These are phyloP conservation scores for Trametes pubescens DNA, from an alignment of 1,284 basidiomycete genomes.

Conservation along the genomic window DNA sequence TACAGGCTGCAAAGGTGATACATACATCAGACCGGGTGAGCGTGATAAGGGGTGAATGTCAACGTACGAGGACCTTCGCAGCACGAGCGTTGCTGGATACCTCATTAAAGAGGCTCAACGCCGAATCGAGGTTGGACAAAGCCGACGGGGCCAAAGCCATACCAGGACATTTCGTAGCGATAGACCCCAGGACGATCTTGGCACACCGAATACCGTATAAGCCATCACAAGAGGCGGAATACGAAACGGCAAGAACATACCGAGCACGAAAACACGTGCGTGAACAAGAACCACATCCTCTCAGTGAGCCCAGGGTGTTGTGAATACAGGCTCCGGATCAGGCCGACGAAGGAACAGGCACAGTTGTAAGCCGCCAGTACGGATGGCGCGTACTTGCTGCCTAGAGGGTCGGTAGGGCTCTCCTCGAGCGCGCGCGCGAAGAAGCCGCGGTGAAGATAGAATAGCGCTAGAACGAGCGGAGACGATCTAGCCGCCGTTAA, in stretches of 20 bases:
- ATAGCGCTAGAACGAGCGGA: conserved; percentile 54
- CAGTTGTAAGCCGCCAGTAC: conserved; percentile 72
- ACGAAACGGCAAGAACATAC: conserved; percentile 50
- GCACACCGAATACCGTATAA: neutral
- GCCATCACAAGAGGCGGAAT: conserved; percentile 16
- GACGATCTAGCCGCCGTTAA: neutral
- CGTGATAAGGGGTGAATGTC: no score
- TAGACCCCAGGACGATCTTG: conserved; percentile 74
- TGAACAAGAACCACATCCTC: conserved; percentile 77
- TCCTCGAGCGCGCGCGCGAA: conserved; percentile 75
- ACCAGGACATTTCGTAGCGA: conserved; percentile 64
- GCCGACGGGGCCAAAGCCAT: conserved; percentile 71
- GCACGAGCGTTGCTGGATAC: conserved; percentile 61
- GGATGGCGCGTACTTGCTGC: conserved; percentile 72
- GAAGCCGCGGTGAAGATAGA: conserved; percentile 78
- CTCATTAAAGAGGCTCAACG: conserved; percentile 61
- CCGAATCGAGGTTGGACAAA: conserved; percentile 67
- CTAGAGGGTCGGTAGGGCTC: conserved; percentile 66
- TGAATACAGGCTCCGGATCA: conserved; percentile 68
- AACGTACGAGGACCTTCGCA: conserved; percentile 64
- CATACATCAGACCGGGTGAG: neutral
- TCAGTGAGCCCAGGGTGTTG: conserved; percentile 71
- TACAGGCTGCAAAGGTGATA: conserved; percentile 55
- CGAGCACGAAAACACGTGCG: conserved; percentile 76
- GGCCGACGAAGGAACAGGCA: conserved; percentile 71